Conservation (phyloP, 306 rosid species). For the Oemleria cerasiformis region DNA sequence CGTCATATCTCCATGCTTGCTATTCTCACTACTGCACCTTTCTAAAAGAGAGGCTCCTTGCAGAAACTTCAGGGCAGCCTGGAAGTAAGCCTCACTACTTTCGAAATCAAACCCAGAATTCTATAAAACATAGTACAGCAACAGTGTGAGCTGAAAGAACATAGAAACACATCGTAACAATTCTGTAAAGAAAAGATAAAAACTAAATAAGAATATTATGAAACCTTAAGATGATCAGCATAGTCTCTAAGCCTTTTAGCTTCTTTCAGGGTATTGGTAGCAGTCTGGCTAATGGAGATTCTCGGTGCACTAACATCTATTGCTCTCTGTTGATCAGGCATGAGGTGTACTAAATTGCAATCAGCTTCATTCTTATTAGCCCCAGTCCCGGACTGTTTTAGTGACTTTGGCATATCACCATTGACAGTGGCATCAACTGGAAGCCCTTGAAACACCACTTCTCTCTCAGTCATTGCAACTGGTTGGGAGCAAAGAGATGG, state of each 20-base stretch:
- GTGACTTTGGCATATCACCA: constrained; percentile 36
- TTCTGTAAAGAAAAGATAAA: constrained; percentile 27
- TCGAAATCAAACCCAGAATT: constrained; percentile 64
- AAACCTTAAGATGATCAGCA: constrained; percentile 72
- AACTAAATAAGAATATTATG: constrained; percentile 24
- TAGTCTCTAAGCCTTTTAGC: constrained; percentile 57
- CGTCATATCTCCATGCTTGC: constrained; percentile 55
- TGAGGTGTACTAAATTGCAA: constrained; percentile 28
- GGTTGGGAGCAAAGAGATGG: constrained; percentile 23
- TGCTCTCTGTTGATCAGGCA: constrained; percentile 37
- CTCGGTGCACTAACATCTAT: constrained; percentile 30
- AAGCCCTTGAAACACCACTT: constrained; percentile 34
- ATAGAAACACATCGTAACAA: constrained; percentile 17
- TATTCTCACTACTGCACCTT: constrained; percentile 43
- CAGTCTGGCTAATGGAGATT: constrained; percentile 43
- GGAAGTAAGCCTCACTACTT: constrained; percentile 76
- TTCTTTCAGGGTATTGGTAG: constrained; percentile 48
- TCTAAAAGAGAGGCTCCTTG: constrained; percentile 71
- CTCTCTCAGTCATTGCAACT: constrained; percentile 36
- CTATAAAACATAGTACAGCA: constrained; percentile 32
- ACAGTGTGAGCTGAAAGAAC: constrained; percentile 17
- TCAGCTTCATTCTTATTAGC: constrained; percentile 27
- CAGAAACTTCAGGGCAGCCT: constrained; percentile 88
- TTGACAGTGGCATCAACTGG: constrained; percentile 28
- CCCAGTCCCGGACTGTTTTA: constrained; percentile 32